A percentile compares a stretch with the other conserved stretches of the same genome.
These are phyloP conservation scores for Medicago truncatula DNA, from an alignment of 306 rosid genomes.

Conservation along the genomic window MtrunA17r5.0-ANR NC_053044.1:51137501-51138000, in stretches of 20 bases:
- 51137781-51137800: constrained; percentile 96
- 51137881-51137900: constrained; percentile 29
- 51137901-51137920: constrained; percentile 28
- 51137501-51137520: constrained; percentile 39
- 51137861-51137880: constrained; percentile 19
- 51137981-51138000: too few species aligned
- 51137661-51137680: constrained; percentile 86
- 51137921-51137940: neutral
- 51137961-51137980: neutral
- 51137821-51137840: constrained; percentile 51
- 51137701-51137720: constrained; percentile 93
- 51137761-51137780: constrained; percentile 96
- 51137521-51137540: constrained; percentile 35
- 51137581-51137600: constrained; percentile 87
- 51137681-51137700: constrained; percentile 87
- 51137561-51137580: constrained; percentile 47
- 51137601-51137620: constrained; percentile 74
- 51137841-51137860: constrained; percentile 22
- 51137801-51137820: constrained; percentile 93
- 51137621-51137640: constrained; percentile 78
- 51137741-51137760: constrained; percentile 88
- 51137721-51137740: constrained; percentile 59
- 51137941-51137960: neutral
- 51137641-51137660: constrained; percentile 85
- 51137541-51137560: constrained; percentile 35